Evolutionary conservation across 192 early-diverging fungal genomes (phyloP).

Genomic region (Thamnidium elegans): DNA sequence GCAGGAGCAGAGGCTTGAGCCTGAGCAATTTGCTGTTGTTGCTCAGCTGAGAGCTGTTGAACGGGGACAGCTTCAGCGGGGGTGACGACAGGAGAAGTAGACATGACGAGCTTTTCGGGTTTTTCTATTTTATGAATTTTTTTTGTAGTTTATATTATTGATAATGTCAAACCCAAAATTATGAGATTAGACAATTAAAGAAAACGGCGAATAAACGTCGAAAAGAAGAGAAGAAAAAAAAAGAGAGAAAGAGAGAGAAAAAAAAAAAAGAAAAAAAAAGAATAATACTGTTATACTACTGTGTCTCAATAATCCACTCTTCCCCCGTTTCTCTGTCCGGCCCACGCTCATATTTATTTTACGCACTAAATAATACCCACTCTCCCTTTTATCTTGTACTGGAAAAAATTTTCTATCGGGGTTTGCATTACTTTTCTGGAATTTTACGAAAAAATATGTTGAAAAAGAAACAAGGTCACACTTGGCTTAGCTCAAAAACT

Average conservation of each 20-base stretch:
- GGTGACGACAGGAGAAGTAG: conserved; percentile 30
- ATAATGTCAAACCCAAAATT: conserved; percentile 8
- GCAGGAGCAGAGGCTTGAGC: conserved; percentile 9
- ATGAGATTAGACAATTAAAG: conserved; percentile 7
- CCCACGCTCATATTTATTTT: too few relatives aligned
- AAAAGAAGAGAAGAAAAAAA: neutral
- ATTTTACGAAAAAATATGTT: too few relatives aligned
- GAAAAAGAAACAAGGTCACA: too few relatives aligned
- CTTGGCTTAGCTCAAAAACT: too few relatives aligned
- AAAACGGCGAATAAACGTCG: conserved; percentile 6
- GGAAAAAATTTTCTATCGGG: too few relatives aligned
- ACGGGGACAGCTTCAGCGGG: conserved; percentile 14
- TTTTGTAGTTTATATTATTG: conserved; percentile 7
- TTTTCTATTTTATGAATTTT: conserved; percentile 10
- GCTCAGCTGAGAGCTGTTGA: conserved; percentile 3
- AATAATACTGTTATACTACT: too few relatives aligned
- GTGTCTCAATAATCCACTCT: too few relatives aligned
- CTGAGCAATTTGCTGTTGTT: conserved; percentile 17
- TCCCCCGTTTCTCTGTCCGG: too few relatives aligned
- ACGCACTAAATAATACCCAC: too few relatives aligned
- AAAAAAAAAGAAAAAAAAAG: neutral
- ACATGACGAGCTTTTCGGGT: conserved; percentile 18
- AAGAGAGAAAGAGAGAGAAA: neutral
- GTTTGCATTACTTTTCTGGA: too few relatives aligned
- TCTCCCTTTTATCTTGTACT: too few relatives aligned